These are phyloP conservation scores for Flaveria linearis DNA, from an alignment of 129 eudicot genomes.

Conservation along the genomic window DNA sequence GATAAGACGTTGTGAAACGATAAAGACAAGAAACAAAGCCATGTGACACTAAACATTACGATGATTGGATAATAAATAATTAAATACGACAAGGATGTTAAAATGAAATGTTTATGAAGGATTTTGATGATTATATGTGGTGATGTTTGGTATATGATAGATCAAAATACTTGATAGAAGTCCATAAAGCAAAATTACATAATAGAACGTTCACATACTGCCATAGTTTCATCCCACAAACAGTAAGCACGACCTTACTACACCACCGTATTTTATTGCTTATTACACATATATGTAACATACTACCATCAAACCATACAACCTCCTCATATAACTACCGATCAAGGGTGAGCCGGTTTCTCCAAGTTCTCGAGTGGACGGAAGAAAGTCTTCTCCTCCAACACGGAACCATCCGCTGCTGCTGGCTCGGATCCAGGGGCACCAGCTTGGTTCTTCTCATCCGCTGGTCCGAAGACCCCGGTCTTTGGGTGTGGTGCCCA, in stretches of 20 bases:
- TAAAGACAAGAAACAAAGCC: too few relatives aligned
- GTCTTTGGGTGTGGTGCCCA: conserved; percentile 93
- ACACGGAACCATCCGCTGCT: conserved; percentile 43
- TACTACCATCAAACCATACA: conserved; percentile 8
- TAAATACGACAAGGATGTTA: too few relatives aligned
- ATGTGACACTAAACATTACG: too few relatives aligned
- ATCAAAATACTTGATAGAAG: neutral
- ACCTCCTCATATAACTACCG: neutral
- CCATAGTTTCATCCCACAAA: neutral
- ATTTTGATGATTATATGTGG: neutral
- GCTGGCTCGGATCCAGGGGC: conserved; percentile 31
- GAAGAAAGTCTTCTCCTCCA: conserved; percentile 88
- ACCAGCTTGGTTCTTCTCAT: conserved; percentile 28
- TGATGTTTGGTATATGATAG: neutral
- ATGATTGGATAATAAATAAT: too few relatives aligned
- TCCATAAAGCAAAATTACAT: neutral
- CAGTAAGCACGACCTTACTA: neutral
- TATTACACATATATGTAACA: conserved; percentile 14
- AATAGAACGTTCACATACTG: neutral
- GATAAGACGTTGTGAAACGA: too few relatives aligned
- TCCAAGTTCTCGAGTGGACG: conserved; percentile 86
- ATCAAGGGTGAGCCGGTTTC: conserved; percentile 55
- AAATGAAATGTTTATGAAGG: neutral
- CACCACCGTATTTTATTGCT: conserved; percentile 6
- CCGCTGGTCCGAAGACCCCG: conserved; percentile 81